Base-by-base conservation (phyloP, 169 alveolate species). In the Neospora caninum region DNA sequence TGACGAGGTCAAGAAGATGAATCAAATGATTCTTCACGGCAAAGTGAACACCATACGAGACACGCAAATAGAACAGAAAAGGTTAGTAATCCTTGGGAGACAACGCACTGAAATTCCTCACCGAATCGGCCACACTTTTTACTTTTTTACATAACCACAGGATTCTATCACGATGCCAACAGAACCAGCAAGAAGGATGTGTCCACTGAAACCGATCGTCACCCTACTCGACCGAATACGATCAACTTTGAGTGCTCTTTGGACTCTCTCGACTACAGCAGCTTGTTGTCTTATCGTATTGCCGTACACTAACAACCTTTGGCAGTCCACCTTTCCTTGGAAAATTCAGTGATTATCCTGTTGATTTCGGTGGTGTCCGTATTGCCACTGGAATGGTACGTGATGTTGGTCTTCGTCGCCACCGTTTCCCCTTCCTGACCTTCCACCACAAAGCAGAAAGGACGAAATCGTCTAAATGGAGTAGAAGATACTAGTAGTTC, bases 1-100 rank as follows among this genome's bases (percentile, higher is more conserved):
- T 83, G 98, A 97, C 91, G 97, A 97, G 84, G 98, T 97, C 31
- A 96, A 97, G 94, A 94, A 94, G 88, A 97, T 97, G 98, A 97
- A 97, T 95, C 96, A 96, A 89, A 95, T 97, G 96, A 91, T 96
- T 88, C 96, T 97, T 29, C 96, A 96, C 95, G 94, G 98, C 89
- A 97, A 96, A 87, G 97, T 96, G 41, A 98, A 96, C 27, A 96
- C 98, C 22, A 97, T 97, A 41, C 84, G 98, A 80, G 98, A 96
- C 93, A 88, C 95, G 42, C 97, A 97, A 92, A 94, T 95, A 42
- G 96, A 96, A 78, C 97, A 97, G 91, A 94, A 96, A 88, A 95
- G 95, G 96, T 84, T 88, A 54, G 70, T 18, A 31, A 9, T 34
- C 64, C 20, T 18, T 43, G 4, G 58, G 58, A 49, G 22, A 7